Evolutionary conservation across 495 filamentous ascomycete species (phyloP).

Genomic region (Penicillium manginii): DNA sequence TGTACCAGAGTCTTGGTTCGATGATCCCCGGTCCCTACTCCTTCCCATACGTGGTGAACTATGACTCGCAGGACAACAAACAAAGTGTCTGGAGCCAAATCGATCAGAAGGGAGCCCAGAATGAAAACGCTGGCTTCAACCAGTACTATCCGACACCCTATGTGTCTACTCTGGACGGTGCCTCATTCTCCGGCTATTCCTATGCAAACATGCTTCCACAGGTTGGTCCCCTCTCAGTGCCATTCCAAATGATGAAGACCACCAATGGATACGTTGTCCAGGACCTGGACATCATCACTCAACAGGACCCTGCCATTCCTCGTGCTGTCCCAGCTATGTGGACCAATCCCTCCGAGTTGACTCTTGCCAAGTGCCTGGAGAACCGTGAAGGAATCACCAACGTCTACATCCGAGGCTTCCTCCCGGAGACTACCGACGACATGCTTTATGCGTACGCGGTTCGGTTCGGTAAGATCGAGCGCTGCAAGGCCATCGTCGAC

Average conservation of each 20-base stretch:
- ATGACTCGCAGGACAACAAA: slow-evolving; percentile 25
- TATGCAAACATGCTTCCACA: slow-evolving; percentile 28
- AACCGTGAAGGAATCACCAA: slow-evolving; percentile 89
- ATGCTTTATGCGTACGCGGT: slow-evolving; percentile 79
- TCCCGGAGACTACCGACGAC: slow-evolving; percentile 92
- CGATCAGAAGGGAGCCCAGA: slow-evolving; percentile 30
- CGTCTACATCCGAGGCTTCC: slow-evolving; percentile 95
- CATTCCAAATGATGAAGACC: slow-evolving; percentile 49
- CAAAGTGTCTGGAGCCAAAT: slow-evolving; percentile 19
- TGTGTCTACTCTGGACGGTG: slow-evolving; percentile 24
- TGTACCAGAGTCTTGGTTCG: slow-evolving; percentile 30
- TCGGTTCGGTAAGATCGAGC: slow-evolving; percentile 88
- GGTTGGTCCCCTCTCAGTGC: slow-evolving; percentile 30
- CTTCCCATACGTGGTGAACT: slow-evolving; percentile 38
- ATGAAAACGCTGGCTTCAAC: slow-evolving; percentile 17
- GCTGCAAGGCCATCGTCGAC: slow-evolving; percentile 97
- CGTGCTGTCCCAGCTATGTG: slow-evolving; percentile 84
- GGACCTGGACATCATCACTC: slow-evolving; percentile 70
- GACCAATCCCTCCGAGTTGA: slow-evolving; percentile 71
- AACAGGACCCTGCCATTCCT: slow-evolving; percentile 82
- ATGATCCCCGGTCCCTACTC: slow-evolving; percentile 33
- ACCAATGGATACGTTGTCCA: slow-evolving; percentile 60
- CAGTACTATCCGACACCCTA: slow-evolving; percentile 29
- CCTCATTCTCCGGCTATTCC: slow-evolving; percentile 27
- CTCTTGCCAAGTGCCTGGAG: slow-evolving; percentile 86